These are phyloP conservation scores for Botrytis aclada DNA, from an alignment of 2,329 filamentous ascomycete genomes.

Conservation along the genomic window DNA sequence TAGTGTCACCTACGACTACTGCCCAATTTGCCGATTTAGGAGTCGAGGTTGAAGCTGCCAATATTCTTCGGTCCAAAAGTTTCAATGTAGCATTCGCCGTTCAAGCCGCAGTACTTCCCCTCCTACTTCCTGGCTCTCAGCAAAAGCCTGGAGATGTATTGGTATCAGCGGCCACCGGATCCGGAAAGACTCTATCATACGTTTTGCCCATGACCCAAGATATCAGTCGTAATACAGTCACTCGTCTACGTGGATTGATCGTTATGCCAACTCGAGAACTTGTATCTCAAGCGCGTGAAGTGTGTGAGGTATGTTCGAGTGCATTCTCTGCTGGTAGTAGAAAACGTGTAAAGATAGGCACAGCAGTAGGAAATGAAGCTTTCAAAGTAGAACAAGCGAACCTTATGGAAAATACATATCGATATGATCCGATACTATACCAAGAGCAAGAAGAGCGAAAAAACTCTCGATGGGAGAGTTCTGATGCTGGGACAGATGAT, in stretches of 20 bases:
- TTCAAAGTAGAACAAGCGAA: conserved; percentile 62
- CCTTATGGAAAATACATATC: conserved; percentile 61
- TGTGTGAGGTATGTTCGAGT: conserved; percentile 69
- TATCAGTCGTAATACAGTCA: conserved; percentile 61
- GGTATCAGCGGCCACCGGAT: conserved; percentile 89
- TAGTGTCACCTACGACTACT: conserved; percentile 58
- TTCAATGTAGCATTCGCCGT: conserved; percentile 74
- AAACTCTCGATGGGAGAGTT: conserved; percentile 47
- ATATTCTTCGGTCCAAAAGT: conserved; percentile 63
- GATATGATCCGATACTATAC: conserved; percentile 65
- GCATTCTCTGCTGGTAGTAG: conserved; percentile 54
- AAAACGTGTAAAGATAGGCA: conserved; percentile 73
- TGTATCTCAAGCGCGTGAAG: conserved; percentile 78
- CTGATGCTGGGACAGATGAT: conserved; percentile 45
- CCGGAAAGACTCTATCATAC: conserved; percentile 92
- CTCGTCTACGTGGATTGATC: conserved; percentile 72
- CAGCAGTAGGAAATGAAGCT: conserved; percentile 76
- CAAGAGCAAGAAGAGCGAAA: conserved; percentile 41
- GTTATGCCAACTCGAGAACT: conserved; percentile 89
- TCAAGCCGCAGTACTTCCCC: conserved; percentile 74
- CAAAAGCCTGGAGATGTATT: conserved; percentile 73
- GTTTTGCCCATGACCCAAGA: conserved; percentile 79
- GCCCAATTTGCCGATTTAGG: conserved; percentile 63
- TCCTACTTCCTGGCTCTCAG: conserved; percentile 65
- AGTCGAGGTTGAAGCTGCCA: conserved; percentile 57